A percentile compares a stretch with the other conserved stretches of the same genome.
These are phyloP conservation scores for Colletotrichum melonis DNA, from an alignment of 2,329 filamentous ascomycete genomes.

Conservation along the genomic window DNA sequence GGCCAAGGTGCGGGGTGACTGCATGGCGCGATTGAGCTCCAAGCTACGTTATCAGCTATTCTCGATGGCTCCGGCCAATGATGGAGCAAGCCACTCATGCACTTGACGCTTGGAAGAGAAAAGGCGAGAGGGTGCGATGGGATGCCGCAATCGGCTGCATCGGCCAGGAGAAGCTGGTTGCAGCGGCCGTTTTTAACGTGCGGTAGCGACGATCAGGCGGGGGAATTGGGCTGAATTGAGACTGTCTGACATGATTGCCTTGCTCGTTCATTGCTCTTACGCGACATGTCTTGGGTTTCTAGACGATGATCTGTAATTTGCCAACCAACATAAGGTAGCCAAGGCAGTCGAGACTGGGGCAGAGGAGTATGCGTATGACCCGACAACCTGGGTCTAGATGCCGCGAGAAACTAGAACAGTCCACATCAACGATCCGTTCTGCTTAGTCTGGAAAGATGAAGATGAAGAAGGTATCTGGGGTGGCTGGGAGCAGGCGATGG, in stretches of 20 bases:
- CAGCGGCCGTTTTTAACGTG: conserved; percentile 20
- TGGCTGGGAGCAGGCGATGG: conserved; percentile 3
- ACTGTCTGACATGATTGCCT: not conserved
- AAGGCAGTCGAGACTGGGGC: not conserved
- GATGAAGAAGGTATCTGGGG: not conserved
- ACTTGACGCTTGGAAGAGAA: not conserved
- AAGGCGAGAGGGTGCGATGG: not conserved
- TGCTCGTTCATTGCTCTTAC: not conserved
- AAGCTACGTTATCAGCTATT: conserved; percentile 7
- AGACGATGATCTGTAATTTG: not conserved
- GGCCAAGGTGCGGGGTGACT: conserved; percentile 5
- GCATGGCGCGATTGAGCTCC: not conserved
- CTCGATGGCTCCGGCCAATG: conserved; percentile 7
- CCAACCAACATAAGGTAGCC: not conserved
- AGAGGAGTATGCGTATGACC: not conserved
- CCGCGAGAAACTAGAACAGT: not conserved
- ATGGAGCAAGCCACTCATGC: not conserved
- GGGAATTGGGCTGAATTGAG: not conserved
- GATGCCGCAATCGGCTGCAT: conserved; percentile 22
- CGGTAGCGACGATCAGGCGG: conserved; percentile 22
- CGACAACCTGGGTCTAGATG: not conserved
- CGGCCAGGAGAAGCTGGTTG: conserved; percentile 8
- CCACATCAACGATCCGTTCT: not conserved
- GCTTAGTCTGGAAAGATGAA: not conserved
- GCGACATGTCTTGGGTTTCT: not conserved